These are phyloP conservation scores for Torulaspora quercuum DNA, from an alignment of 805 yeast species.

Conservation along the genomic window DNA sequence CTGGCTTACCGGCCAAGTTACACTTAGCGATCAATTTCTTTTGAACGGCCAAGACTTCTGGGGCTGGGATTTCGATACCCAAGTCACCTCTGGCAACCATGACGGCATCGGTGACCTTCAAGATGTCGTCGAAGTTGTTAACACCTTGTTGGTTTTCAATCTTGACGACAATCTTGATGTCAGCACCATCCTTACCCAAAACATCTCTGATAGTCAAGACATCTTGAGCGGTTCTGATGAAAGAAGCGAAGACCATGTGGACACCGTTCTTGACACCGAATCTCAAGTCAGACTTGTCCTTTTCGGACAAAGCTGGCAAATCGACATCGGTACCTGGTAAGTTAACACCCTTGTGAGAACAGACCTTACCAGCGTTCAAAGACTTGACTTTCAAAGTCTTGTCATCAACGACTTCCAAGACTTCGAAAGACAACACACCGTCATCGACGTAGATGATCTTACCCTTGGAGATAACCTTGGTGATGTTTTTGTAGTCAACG, in stretches of 20 bases:
- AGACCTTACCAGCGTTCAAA: slow-evolving; percentile 91
- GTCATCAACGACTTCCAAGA: slow-evolving; percentile 74
- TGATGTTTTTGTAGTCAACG: slow-evolving; percentile 93
- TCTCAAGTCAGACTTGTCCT: slow-evolving; percentile 86
- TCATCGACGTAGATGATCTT: slow-evolving; percentile 93
- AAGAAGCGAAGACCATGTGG: slow-evolving; percentile 98
- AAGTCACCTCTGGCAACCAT: slow-evolving; percentile 99
- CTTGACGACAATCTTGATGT: slow-evolving; percentile 94
- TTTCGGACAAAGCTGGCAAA: slow-evolving; percentile 95
- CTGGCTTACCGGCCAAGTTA: slow-evolving; percentile 99
- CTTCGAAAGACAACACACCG: slow-evolving; percentile 96
- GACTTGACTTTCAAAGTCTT: slow-evolving; percentile 81
- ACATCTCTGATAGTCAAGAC: slow-evolving; percentile 87
- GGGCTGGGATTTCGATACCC: slow-evolving; percentile 99
- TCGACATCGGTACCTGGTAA: slow-evolving; percentile 98
- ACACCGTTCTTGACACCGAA: slow-evolving; percentile 98
- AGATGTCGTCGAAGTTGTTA: slow-evolving; percentile 96
- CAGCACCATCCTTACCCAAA: slow-evolving; percentile 94
- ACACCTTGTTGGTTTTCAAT: slow-evolving; percentile 99
- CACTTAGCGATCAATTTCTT: slow-evolving; percentile 98
- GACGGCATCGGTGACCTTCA: slow-evolving; percentile 94
- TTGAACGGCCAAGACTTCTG: slow-evolving; percentile 97
- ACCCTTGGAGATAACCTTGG: slow-evolving; percentile 87
- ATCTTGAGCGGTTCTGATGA: slow-evolving; percentile 93
- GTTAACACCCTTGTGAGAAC: slow-evolving; percentile 98